Conservation (phyloP, 257 asterid genomes). For the Ehretia macrophylla region DNA sequence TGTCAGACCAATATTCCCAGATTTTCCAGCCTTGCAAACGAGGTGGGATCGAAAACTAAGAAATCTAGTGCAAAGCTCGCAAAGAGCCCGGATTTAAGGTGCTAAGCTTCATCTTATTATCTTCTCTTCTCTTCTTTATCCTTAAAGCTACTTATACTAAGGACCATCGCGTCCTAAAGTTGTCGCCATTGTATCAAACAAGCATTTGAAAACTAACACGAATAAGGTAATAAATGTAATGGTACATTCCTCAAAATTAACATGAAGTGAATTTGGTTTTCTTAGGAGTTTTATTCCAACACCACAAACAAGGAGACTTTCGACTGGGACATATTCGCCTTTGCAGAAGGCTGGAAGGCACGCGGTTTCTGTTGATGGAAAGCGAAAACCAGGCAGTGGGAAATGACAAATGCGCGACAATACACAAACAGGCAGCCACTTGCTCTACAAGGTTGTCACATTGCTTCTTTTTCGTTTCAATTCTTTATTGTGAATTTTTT, state of each 20-base stretch:
- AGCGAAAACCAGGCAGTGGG: slow-evolving; percentile 35
- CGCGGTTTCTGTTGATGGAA: slow-evolving; percentile 37
- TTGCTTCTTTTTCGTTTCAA: slow-evolving; percentile 7
- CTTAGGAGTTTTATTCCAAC: slow-evolving; percentile 69
- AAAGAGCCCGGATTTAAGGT: slow-evolving; percentile 58
- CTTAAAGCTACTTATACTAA: neutral
- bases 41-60: slow-evolving; percentile 38
- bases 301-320: slow-evolving; percentile 37
- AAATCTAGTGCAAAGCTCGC: slow-evolving; percentile 44
- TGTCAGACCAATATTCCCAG: slow-evolving; percentile 37
- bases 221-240: no score
- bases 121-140: neutral
- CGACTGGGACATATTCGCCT: slow-evolving; percentile 35
- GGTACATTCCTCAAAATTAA: neutral
- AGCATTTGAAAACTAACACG: no score
- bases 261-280: neutral
- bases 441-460: slow-evolving; percentile 13
- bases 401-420: slow-evolving; percentile 33
- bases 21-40: slow-evolving; percentile 29
- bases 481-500: slow-evolving; percentile 23
- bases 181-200: no score
- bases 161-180: neutral
- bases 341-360: slow-evolving; percentile 37
- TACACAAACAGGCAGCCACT: slow-evolving; percentile 5
- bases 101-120: neutral